Percentiles rank a stretch among this genome's conserved stretches.
phyloP scores from a whole-genome alignment of 257 asterid species.

The Lycium barbarum region DNA sequence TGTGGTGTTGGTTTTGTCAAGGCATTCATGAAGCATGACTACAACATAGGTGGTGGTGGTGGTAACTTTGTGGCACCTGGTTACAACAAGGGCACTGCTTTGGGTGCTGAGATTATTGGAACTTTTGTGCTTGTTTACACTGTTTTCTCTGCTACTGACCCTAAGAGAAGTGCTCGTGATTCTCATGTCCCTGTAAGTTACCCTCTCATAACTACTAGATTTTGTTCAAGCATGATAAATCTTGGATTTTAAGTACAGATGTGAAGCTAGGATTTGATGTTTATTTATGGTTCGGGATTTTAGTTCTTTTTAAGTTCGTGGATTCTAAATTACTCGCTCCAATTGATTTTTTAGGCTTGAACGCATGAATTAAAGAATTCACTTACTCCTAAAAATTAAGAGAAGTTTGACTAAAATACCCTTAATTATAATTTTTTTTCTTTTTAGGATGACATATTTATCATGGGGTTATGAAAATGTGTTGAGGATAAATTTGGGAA shows the following conservation, averaged over 20 bases:
- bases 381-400: too few relatives aligned
- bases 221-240: not conserved
- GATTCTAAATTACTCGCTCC: too few relatives aligned
- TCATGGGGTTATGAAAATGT: too few relatives aligned
- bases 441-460: too few relatives aligned
- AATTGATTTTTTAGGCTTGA: too few relatives aligned
- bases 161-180: constrained; percentile 9
- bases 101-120: constrained; percentile 30
- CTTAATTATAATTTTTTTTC: too few relatives aligned
- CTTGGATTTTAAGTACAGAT: not conserved
- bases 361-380: too few relatives aligned
- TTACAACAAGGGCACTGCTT: constrained; percentile 21
- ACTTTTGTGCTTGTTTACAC: constrained; percentile 30
- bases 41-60: not conserved
- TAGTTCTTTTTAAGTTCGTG: too few relatives aligned
- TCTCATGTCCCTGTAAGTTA: constrained; percentile 28
- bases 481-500: too few relatives aligned
- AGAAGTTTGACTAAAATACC: too few relatives aligned
- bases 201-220: not conserved
- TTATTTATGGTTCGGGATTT: too few relatives aligned
- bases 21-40: constrained; percentile 28
- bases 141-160: constrained; percentile 25
- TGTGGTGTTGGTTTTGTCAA: constrained; percentile 40
- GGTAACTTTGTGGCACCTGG: constrained; percentile 8
- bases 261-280: too few relatives aligned